Evolutionary conservation across 495 filamentous ascomycete genomes (phyloP), one percentile per base, ranked within the genome.

Genomic region (Neurospora sublineolata): DNA sequence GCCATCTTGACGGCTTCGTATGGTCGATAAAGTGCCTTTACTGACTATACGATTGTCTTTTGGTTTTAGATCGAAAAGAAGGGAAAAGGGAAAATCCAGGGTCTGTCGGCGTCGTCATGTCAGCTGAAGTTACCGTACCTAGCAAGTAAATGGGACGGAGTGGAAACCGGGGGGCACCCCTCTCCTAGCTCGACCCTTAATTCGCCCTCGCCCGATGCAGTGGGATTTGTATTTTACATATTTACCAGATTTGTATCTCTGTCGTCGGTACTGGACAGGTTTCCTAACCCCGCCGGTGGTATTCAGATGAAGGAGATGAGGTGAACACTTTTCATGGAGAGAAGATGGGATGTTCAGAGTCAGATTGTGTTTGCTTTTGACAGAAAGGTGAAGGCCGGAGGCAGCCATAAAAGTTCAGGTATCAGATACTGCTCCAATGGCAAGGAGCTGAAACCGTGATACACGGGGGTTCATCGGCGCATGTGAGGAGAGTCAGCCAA

Each of bases 1-100:
- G 80, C 77, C 84, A 86, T 86, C 68, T 70, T 81, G 70, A 68
- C 71, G 72, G 71, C 72, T 67, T 68, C 46, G 42, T 33, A 64
- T 33, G 27, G 27, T 64, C 27, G 52, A 64, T 8, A 64, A 30
- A 7, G 12, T 27, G 52, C 52, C 14, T 64, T 64, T 64, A 33
- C 52, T 64, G 52, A 64, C 52, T 12, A 33, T 64, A 64, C 27
- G 27, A 9, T 58, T 42, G 52, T 33, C 27, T 30, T 64, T 64
- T 33, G 52, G 11, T 14, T 60, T 33, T 18, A 18, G 27, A 64
- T 64, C 27, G 52, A 64, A 64, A 64, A 64, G 52, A 33, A 64
- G 14, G 30, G 52, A 7, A 64, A 64, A 7, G 27, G 52, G 52
- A 18, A 64, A 64, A 18, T 18, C 18, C 52, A 33, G 52, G 52